Percentiles rank a stretch among this genome's conserved stretches.
Evolutionary conservation across 345 rosid genomes (phyloP).

Genomic region (Rubroshorea leprosula): DNA sequence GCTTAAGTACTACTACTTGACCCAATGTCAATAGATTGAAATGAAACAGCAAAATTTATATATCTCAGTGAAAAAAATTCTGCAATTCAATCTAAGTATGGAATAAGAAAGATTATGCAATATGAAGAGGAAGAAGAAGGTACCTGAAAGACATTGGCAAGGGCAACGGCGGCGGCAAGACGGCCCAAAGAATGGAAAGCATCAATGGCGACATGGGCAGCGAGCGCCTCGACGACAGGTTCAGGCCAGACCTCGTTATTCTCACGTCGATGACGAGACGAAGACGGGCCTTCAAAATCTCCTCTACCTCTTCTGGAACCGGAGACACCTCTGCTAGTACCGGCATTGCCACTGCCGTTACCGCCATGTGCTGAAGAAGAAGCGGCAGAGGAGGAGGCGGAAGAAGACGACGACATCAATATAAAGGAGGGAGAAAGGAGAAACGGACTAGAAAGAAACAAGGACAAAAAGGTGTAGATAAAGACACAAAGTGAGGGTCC

Average conservation of each 20-base stretch:
- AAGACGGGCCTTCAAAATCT: conserved; percentile 58
- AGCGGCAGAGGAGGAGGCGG: conserved; percentile 25
- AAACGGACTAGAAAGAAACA: conserved; percentile 33
- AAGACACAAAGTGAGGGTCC: conserved; percentile 74
- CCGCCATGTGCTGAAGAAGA: conserved; percentile 30
- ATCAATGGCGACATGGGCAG: conserved; percentile 60
- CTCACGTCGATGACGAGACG: conserved; percentile 40
- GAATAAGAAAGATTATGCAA: no score
- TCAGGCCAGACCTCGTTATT: conserved; percentile 83
- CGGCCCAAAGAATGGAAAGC: conserved; percentile 52
- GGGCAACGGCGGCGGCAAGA: conserved; percentile 66
- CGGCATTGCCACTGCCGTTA: conserved; percentile 26
- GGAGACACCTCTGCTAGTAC: conserved; percentile 1
- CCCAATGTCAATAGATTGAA: neutral
- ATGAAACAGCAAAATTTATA: conserved; percentile 1
- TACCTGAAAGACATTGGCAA: conserved; percentile 77
- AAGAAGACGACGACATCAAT: conserved; percentile 33
- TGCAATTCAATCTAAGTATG: neutral
- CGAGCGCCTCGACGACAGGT: conserved; percentile 83
- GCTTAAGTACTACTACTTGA: neutral
- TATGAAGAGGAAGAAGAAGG: no score
- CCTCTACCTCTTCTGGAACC: conserved; percentile 19
- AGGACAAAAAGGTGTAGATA: conserved; percentile 63
- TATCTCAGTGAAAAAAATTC: neutral
- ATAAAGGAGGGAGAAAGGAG: conserved; percentile 14